Percentiles rank a stretch among this genome's conserved stretches.
Evolutionary conservation across 208 protist species (phyloP).

Genomic region (Trypanosoma cruzi): DNA sequence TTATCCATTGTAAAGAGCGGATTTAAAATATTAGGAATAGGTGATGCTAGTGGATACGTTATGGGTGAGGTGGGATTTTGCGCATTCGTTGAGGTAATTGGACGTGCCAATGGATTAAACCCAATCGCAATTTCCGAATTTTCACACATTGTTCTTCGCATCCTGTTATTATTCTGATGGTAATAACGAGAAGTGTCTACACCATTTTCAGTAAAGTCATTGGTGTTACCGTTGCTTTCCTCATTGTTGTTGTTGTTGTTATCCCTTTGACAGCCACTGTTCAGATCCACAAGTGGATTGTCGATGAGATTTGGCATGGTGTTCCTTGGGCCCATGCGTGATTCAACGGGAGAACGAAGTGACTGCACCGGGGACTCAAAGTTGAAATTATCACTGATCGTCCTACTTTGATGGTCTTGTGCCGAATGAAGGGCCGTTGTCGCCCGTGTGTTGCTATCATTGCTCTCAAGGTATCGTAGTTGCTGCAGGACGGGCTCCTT

Average conservation of each 20-base stretch:
- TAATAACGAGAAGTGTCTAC: background rate
- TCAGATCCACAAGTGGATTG: background rate
- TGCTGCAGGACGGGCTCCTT: conserved; percentile 68
- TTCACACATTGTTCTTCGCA: background rate
- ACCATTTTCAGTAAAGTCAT: background rate
- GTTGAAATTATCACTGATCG: conserved; percentile 26
- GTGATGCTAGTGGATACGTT: conserved; percentile 1
- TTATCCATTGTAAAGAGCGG: conserved; percentile 82
- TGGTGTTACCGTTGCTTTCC: background rate
- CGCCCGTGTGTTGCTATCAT: conserved; percentile 34
- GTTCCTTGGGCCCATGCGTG: background rate
- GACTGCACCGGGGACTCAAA: conserved; percentile 40
- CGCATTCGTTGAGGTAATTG: background rate
- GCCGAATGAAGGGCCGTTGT: conserved; percentile 13
- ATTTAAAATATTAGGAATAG: conserved; percentile 32
- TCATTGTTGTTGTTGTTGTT: conserved; percentile 8
- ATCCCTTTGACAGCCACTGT: background rate
- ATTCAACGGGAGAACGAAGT: background rate
- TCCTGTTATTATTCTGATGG: background rate
- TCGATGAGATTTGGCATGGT: background rate
- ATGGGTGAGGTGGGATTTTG: background rate
- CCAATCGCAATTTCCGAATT: conserved; percentile 7
- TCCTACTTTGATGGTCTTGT: conserved; percentile 2
- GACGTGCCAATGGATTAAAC: conserved; percentile 8
- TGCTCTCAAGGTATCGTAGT: conserved; percentile 52